These are phyloP conservation scores for Perilla frutescens DNA, from an alignment of 257 asterid genomes.

Conservation along the genomic window DNA sequence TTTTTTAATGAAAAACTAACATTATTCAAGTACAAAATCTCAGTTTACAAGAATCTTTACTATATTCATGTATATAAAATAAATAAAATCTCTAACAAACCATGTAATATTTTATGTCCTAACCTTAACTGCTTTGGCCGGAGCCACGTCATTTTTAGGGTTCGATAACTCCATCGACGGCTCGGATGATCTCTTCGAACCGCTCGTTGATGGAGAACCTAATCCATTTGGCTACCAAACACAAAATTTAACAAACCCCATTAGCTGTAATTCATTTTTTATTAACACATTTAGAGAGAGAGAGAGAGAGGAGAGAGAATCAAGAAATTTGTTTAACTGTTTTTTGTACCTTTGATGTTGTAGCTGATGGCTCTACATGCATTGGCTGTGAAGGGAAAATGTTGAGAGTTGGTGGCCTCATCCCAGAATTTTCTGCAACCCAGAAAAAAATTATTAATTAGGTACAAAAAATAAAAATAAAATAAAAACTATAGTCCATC, in stretches of 20 bases:
- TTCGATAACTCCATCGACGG: conserved; percentile 75
- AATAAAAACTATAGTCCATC: background rate
- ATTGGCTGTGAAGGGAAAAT: conserved; percentile 97
- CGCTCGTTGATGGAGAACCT: conserved; percentile 55
- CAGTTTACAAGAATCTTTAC: conserved; percentile 34
- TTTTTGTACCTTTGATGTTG: conserved; percentile 61
- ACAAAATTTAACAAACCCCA: conserved; percentile 42
- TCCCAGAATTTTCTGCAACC: conserved; percentile 67
- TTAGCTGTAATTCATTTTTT: conserved; percentile 20
- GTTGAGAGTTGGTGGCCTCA: conserved; percentile 85
- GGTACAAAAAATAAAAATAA: background rate
- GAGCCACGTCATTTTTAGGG: conserved; percentile 57
- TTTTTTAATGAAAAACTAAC: background rate
- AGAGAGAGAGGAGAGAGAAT: background rate
- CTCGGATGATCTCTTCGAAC: conserved; percentile 76
- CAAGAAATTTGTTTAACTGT: conserved; percentile 10
- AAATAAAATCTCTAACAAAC: conserved; percentile 1
- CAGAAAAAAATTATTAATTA: background rate
- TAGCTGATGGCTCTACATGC: conserved; percentile 81
- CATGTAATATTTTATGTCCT: conserved; percentile 40
- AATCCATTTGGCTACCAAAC: conserved; percentile 66
- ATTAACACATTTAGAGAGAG: background rate
- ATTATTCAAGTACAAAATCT: conserved; percentile 17
- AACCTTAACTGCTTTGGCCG: conserved; percentile 83
- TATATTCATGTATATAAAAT: background rate